phyloP scores from a whole-genome alignment of 2,329 filamentous ascomycete genomes.

The Calonectria montana region DNA sequence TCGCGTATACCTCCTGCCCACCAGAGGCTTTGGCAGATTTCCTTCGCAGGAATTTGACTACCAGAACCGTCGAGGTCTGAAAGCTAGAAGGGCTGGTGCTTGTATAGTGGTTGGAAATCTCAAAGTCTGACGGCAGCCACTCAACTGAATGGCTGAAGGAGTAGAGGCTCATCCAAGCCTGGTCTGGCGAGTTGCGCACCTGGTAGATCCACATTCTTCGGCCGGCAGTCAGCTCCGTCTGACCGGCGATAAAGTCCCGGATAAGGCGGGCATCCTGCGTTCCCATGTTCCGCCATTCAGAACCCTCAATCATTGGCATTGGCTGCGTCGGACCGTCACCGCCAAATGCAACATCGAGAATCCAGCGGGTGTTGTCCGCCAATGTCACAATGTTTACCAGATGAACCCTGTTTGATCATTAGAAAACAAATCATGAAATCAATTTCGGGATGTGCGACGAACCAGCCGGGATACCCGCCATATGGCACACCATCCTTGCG shows the following conservation, averaged over 20 bases:
- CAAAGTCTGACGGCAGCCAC: conserved; percentile 71
- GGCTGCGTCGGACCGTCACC: conserved; percentile 70
- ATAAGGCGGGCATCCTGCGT: conserved; percentile 67
- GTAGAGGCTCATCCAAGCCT: conserved; percentile 69
- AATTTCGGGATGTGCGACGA: conserved; percentile 32
- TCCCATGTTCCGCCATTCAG: conserved; percentile 61
- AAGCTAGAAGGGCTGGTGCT: conserved; percentile 60
- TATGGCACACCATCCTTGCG: conserved; percentile 52
- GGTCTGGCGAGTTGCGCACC: conserved; percentile 60
- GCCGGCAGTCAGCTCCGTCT: conserved; percentile 52
- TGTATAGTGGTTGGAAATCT: conserved; percentile 68
- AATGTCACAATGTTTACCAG: conserved; percentile 72
- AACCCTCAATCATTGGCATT: conserved; percentile 60
- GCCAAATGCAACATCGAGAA: conserved; percentile 74
- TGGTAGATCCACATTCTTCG: conserved; percentile 73
- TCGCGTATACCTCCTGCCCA: conserved; percentile 60
- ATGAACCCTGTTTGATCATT: conserved; percentile 54
- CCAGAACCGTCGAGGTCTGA: conserved; percentile 66
- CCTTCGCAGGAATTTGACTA: conserved; percentile 64
- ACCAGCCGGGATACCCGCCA: conserved; percentile 61
- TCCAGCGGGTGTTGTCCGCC: conserved; percentile 58
- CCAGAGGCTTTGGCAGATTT: conserved; percentile 54
- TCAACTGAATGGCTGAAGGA: conserved; percentile 72
- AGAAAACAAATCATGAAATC: background rate
- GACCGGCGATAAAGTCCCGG: conserved; percentile 59